Evolutionary conservation across 805 yeast species (phyloP).

Genomic region (Lachancea waltii): DNA sequence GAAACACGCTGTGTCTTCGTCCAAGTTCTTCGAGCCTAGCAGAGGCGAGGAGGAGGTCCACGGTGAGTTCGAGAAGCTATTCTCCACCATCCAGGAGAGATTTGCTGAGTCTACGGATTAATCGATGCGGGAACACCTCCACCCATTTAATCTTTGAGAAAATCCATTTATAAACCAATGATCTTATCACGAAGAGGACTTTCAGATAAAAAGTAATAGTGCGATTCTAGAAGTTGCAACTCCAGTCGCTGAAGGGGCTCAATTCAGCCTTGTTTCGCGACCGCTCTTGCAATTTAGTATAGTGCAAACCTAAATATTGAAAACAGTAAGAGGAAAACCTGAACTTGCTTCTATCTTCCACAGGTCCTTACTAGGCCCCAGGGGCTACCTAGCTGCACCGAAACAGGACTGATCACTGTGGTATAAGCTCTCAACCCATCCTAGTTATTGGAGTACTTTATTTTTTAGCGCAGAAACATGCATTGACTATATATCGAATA

Average conservation of each 20-base stretch:
- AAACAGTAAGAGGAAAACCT: too few relatives aligned
- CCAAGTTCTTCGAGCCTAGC: conserved; percentile 94
- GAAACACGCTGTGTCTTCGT: conserved; percentile 87
- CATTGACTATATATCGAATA: conserved; percentile 8
- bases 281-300: too few relatives aligned
- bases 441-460: not conserved
- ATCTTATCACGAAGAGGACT: not conserved
- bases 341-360: too few relatives aligned
- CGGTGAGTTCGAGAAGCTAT: conserved; percentile 70
- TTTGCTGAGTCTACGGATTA: conserved; percentile 95
- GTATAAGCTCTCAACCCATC: too few relatives aligned
- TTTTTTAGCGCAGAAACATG: conserved; percentile 3
- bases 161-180: not conserved
- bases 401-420: too few relatives aligned
- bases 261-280: too few relatives aligned
- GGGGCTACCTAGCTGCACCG: too few relatives aligned
- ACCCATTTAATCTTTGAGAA: not conserved
- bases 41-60: conserved; percentile 76
- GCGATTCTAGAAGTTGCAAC: too few relatives aligned
- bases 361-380: too few relatives aligned
- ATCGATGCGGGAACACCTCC: conserved; percentile 6
- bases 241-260: too few relatives aligned
- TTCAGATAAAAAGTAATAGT: not conserved
- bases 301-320: too few relatives aligned
- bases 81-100: conserved; percentile 72